Evolutionary conservation across 257 asterid species (phyloP).

Genomic region (Solanum paucissectum): DNA sequence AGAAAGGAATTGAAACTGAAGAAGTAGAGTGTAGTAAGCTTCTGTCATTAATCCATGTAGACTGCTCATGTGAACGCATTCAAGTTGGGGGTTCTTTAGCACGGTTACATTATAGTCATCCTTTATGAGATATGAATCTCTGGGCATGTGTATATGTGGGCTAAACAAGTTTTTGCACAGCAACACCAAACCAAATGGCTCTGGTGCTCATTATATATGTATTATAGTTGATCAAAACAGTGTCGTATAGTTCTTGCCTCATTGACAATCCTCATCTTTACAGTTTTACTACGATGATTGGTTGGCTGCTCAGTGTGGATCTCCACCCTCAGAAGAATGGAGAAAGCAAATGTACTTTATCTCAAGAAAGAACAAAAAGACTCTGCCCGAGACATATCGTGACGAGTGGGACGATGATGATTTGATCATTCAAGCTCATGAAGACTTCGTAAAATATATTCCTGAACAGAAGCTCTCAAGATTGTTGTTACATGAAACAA

Average conservation of each 20-base stretch:
- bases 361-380: slow-evolving; percentile 41
- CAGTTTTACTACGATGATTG: slow-evolving; percentile 86
- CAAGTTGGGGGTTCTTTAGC: background rate
- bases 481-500: background rate
- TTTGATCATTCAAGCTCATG: slow-evolving; percentile 40
- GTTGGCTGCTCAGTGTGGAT: slow-evolving; percentile 60
- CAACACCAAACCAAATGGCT: background rate
- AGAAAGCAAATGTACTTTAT: slow-evolving; percentile 60
- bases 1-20: background rate
- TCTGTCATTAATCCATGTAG: background rate
- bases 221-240: background rate
- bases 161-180: background rate
- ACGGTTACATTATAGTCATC: background rate
- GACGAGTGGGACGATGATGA: slow-evolving; percentile 80
- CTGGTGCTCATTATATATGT: background rate
- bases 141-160: background rate
- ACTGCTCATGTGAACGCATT: background rate
- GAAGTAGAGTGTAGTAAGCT: background rate
- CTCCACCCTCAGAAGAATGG: slow-evolving; percentile 59
- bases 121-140: background rate
- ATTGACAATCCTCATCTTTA: background rate
- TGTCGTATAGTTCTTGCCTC: background rate
- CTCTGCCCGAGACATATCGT: slow-evolving; percentile 53
- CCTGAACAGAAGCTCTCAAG: background rate
- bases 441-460: slow-evolving; percentile 39